phyloP scores from a whole-genome alignment of 1,284 basidiomycete genomes.

The Trichosporon sp. region DNA sequence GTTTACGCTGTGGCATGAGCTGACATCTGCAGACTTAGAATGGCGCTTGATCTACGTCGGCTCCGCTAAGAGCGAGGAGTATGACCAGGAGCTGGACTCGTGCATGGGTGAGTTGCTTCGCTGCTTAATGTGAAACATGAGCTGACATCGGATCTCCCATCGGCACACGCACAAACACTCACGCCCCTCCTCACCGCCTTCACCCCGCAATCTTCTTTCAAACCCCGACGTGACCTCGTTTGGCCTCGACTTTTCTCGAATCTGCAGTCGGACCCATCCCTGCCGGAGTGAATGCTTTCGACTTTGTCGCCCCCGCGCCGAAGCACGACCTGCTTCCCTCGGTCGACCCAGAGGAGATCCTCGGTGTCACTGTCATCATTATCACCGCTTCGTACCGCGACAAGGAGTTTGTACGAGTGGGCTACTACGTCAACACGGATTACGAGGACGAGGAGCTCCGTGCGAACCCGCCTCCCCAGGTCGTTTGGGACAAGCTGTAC shows the following conservation, averaged over 20 bases:
- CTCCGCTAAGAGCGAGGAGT: conserved; percentile 80
- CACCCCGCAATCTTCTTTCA: not conserved
- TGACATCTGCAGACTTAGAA: conserved; percentile 71
- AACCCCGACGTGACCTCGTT: not conserved
- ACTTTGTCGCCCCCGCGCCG: conserved; percentile 69
- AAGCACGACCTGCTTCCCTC: conserved; percentile 72
- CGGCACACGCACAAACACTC: not conserved
- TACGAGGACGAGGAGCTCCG: conserved; percentile 91
- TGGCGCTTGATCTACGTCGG: conserved; percentile 98
- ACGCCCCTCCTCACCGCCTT: not conserved
- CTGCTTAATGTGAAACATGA: not conserved
- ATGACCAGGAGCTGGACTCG: conserved; percentile 93
- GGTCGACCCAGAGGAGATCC: conserved; percentile 56
- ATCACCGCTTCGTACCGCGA: conserved; percentile 84
- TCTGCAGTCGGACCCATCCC: conserved; percentile 75
- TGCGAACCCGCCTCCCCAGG: conserved; percentile 61
- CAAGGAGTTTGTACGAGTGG: conserved; percentile 96
- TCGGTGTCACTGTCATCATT: conserved; percentile 83
- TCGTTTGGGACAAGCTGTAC: conserved; percentile 70
- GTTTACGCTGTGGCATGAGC: not conserved
- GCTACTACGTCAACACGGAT: conserved; percentile 99
- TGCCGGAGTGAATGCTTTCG: conserved; percentile 90
- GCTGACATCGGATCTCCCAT: not conserved
- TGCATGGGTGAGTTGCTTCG: conserved; percentile 59
- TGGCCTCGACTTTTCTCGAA: no score